Evolutionary conservation across 768 basidiomycete species (phyloP).

Genomic region (Trichaptum fuscoviolaceum): DNA sequence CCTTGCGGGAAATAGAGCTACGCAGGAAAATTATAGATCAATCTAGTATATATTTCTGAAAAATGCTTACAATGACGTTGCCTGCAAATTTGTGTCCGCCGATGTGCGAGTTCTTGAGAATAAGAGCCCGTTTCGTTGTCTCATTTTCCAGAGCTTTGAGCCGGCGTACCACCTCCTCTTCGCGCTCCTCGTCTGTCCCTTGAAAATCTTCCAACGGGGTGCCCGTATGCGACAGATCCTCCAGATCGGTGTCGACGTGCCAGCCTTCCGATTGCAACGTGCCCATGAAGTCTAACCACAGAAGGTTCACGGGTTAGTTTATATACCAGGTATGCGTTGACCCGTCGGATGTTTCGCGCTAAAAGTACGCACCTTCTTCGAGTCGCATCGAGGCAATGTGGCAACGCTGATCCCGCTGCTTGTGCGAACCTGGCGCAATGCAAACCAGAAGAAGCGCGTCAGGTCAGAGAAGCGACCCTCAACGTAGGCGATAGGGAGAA

Average conservation of each 20-base stretch:
- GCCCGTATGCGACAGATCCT: slow-evolving; percentile 46
- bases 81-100: slow-evolving; percentile 94
- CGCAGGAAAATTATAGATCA: background rate
- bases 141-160: slow-evolving; percentile 47
- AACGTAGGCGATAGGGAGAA: background rate
- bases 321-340: slow-evolving; percentile 18
- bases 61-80: slow-evolving; percentile 72
- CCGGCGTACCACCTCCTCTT: slow-evolving; percentile 44
- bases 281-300: slow-evolving; percentile 50
- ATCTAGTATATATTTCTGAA: background rate
- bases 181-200: slow-evolving; percentile 47
- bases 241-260: slow-evolving; percentile 70
- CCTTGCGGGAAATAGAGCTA: slow-evolving; percentile 88
- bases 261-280: slow-evolving; percentile 64
- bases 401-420: slow-evolving; percentile 89
- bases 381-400: slow-evolving; percentile 81
- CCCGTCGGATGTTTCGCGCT: slow-evolving; percentile 6
- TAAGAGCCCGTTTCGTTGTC: slow-evolving; percentile 63
- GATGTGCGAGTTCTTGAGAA: slow-evolving; percentile 84
- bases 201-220: slow-evolving; percentile 57
- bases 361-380: slow-evolving; percentile 51
- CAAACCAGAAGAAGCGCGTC: slow-evolving; percentile 5
- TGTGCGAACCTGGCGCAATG: slow-evolving; percentile 72
- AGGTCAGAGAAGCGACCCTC: slow-evolving; percentile 11
- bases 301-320: slow-evolving; percentile 14